These are phyloP conservation scores for Kodamaea restingae DNA, from an alignment of 805 yeast genomes.

Conservation along the genomic window DNA sequence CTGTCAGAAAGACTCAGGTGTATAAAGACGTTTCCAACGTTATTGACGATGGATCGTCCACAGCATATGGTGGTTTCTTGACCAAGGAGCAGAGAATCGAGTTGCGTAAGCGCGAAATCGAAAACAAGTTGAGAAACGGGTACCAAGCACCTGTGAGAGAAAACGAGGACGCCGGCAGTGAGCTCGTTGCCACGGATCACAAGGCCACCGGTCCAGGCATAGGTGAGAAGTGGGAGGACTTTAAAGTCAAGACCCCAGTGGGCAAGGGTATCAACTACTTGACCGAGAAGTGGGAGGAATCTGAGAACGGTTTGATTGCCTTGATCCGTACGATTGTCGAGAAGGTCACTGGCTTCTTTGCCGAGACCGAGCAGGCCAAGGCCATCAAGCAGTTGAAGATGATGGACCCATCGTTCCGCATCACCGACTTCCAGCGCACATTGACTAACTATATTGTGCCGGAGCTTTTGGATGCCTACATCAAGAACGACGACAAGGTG, in stretches of 20 bases:
- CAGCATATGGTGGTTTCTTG: conserved; percentile 89
- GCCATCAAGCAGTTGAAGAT: conserved; percentile 81
- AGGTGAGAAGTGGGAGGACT: conserved; percentile 62
- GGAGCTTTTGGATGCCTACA: conserved; percentile 91
- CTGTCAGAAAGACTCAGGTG: conserved; percentile 84
- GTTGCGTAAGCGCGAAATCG: conserved; percentile 53
- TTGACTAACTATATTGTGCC: conserved; percentile 91
- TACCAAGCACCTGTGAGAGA: conserved; percentile 67
- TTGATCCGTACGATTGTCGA: conserved; percentile 74
- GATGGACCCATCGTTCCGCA: conserved; percentile 85
- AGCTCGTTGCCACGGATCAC: conserved; percentile 75
- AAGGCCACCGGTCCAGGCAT: conserved; percentile 68
- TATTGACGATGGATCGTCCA: conserved; percentile 86
- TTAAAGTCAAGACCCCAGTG: conserved; percentile 61
- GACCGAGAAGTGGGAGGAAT: conserved; percentile 81
- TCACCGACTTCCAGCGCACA: conserved; percentile 73
- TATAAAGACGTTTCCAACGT: conserved; percentile 86
- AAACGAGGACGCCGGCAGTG: conserved; percentile 78
- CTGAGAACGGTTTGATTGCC: conserved; percentile 86
- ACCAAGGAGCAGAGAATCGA: conserved; percentile 73
- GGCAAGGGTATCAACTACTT: conserved; percentile 62
- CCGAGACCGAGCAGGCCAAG: conserved; percentile 94
- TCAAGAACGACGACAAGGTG: conserved; percentile 79
- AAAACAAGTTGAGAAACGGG: conserved; percentile 56
- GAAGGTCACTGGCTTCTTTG: conserved; percentile 82